Conservation (phyloP, 176 grass and related monocot species). For the Carex scoparia region DNA sequence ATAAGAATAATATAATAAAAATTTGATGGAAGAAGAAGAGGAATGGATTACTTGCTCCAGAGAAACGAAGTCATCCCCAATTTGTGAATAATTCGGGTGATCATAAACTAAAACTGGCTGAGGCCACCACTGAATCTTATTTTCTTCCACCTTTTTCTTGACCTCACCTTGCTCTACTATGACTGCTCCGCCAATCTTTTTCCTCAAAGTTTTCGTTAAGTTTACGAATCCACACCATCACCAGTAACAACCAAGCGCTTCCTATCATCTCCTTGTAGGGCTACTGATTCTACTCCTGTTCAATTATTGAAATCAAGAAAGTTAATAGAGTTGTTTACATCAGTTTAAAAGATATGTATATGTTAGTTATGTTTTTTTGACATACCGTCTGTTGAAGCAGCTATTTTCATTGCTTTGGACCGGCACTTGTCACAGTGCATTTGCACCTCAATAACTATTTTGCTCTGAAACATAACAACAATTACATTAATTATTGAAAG, state of each 20-base stretch:
- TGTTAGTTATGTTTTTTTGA: neutral
- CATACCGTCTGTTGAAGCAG: conserved; percentile 31
- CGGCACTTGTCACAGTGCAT: conserved; percentile 51
- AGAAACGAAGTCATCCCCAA: conserved; percentile 58
- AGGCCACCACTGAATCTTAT: neutral
- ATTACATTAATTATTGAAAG: neutral
- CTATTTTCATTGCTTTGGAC: conserved; percentile 51
- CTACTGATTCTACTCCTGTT: conserved; percentile 45
- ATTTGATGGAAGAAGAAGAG: neutral
- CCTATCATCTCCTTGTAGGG: conserved; percentile 25
- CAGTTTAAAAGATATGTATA: too few relatives aligned
- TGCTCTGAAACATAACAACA: conserved; percentile 28
- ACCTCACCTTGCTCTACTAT: conserved; percentile 31
- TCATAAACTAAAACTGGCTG: neutral
- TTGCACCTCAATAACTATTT: conserved; percentile 48
- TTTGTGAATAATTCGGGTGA: neutral
- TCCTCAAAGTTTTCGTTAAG: conserved; percentile 35
- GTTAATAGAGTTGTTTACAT: neutral
- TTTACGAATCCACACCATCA: conserved; percentile 43
- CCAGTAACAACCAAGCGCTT: conserved; percentile 44
- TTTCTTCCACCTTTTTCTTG: conserved; percentile 13
- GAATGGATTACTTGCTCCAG: conserved; percentile 41
- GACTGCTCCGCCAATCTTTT: conserved; percentile 28
- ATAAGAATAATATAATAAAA: neutral
- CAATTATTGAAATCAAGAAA: neutral